These are phyloP conservation scores for Whalleya microplaca DNA, from an alignment of 2,329 filamentous ascomycete genomes.

Conservation along the genomic window DNA sequence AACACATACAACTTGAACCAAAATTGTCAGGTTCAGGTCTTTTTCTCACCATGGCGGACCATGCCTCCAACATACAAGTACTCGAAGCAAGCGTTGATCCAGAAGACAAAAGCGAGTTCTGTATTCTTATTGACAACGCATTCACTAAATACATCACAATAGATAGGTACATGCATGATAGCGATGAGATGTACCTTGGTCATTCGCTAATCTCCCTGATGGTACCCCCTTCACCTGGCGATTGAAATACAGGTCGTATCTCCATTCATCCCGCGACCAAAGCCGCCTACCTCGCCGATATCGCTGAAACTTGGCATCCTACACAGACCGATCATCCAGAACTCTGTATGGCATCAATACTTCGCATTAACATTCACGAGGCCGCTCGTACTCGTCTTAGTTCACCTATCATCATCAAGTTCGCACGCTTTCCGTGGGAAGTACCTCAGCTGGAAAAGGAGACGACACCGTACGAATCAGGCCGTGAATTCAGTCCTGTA, in stretches of 20 bases:
- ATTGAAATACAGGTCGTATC: conserved; percentile 22
- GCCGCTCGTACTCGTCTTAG: conserved; percentile 16
- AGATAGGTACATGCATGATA: conserved; percentile 3
- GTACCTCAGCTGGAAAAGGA: conserved; percentile 26
- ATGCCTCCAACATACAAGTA: background rate
- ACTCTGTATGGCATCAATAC: background rate
- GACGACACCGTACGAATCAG: conserved; percentile 30
- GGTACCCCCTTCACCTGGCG: conserved; percentile 15
- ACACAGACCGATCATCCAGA: conserved; percentile 17
- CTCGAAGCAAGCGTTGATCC: background rate
- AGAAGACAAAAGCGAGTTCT: conserved; percentile 19
- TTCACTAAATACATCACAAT: conserved; percentile 21
- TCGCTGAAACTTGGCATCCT: conserved; percentile 16
- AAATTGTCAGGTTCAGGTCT: too few species aligned
- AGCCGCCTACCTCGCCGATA: conserved; percentile 1
- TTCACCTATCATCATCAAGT: conserved; percentile 24
- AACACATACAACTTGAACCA: too few species aligned
- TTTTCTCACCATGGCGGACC: background rate
- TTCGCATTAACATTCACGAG: conserved; percentile 11
- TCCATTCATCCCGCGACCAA: conserved; percentile 9
- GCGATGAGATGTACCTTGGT: conserved; percentile 10
- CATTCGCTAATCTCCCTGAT: background rate
- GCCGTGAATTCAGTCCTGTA: conserved; percentile 19
- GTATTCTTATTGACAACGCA: conserved; percentile 16
- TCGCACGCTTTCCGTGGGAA: conserved; percentile 30